Percentiles rank a stretch among this genome's conserved stretches.
phyloP scores from a whole-genome alignment of 306 rosid genomes.

The Castanospermum australe region DNA sequence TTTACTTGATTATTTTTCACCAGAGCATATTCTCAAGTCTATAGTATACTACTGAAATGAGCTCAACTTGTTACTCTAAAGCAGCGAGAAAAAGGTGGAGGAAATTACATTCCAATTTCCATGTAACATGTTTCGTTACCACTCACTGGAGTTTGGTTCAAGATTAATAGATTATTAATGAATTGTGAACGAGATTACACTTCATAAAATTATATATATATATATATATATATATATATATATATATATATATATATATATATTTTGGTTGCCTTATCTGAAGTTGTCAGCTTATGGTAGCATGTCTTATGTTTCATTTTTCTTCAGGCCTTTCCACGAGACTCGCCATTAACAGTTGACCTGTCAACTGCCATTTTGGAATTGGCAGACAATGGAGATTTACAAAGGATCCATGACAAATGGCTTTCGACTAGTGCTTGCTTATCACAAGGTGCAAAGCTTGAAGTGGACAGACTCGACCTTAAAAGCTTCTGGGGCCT shows the following conservation, averaged over 20 bases:
- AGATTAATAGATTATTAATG: neutral
- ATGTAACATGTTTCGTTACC: neutral
- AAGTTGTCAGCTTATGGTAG: neutral
- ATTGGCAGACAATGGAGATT: constrained; percentile 80
- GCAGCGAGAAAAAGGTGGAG: neutral
- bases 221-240: too few relatives aligned
- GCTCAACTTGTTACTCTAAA: neutral
- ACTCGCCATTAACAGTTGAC: constrained; percentile 89
- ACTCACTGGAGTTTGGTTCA: neutral
- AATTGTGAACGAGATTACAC: too few relatives aligned
- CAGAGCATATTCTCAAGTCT: neutral
- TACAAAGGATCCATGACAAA: constrained; percentile 93
- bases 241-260: too few relatives aligned
- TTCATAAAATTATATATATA: too few relatives aligned
- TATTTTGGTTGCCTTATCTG: neutral
- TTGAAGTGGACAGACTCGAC: constrained; percentile 70
- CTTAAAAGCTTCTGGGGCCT: constrained; percentile 91
- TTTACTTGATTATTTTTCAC: neutral
- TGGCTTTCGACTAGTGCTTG: constrained; percentile 83
- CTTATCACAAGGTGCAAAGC: constrained; percentile 59
- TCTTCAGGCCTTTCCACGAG: constrained; percentile 80
- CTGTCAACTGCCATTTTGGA: constrained; percentile 78
- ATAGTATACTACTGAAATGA: neutral
- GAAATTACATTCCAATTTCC: neutral
- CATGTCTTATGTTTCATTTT: neutral